Evolutionary conservation across 148 eudicot species (phyloP), one percentile per base, ranked within the genome.

Genomic region (Chenopodium quinoa): DNA sequence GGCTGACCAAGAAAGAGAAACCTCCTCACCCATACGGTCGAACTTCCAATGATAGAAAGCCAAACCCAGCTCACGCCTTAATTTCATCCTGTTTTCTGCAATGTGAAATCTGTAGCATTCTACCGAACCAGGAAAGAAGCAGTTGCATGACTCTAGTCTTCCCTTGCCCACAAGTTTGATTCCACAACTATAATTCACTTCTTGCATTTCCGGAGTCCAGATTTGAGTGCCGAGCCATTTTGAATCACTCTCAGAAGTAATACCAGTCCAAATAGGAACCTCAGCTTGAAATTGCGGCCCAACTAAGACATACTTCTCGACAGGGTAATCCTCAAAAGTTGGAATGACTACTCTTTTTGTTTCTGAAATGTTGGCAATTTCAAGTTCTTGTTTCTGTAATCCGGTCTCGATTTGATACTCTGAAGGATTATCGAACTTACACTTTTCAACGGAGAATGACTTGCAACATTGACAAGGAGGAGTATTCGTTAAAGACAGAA

Each of bases 191-290:
- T 81, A 54, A 34, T 79, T 73, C 9, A 69, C 81, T 27, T 78
- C 77, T 71, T 23, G 56, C 47, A 82, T 74, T 75, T 91, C 81
- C 0, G 91, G 90, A 71, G 92, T 72, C 97, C 97, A 95, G 65
- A 87, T 78, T 85, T 75, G 86, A 31, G 89, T 91, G 67, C 98
- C 98, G 17, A 92, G 83, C 98, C 98, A 95, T 83, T 91, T 95
- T 31, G 97, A 73, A 82, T 95, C 93, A 75, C 93, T 90, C 62
- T 87, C 88, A 11, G 77, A 83, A 70, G 75, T 71, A 9, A 20
- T 34, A n/a, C 89, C 93, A 0, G 91, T 87, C 93, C 94, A 93
- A 76, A 79, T 54, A 46, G 97, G 94, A 77, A 95, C 90, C 73
- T 85, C 84, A 6, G 92, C 98, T 88, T 95, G 98, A 86, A 75